Percentiles rank a stretch among this genome's conserved stretches.
Evolutionary conservation across 2,329 filamentous ascomycete species (phyloP).

Genomic region (Scedosporium aurantiacum): DNA sequence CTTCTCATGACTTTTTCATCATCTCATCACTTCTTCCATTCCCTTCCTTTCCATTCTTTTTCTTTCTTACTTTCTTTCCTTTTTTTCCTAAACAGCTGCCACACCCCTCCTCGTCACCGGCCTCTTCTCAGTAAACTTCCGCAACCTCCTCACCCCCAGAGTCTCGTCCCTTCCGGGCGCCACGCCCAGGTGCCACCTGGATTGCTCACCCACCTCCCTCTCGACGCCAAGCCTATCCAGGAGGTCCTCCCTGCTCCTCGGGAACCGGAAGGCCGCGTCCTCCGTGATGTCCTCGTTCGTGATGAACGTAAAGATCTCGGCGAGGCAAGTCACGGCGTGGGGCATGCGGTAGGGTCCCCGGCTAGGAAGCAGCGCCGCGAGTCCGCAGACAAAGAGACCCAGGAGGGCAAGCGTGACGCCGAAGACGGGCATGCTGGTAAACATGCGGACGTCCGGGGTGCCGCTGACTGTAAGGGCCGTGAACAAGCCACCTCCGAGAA

Average conservation of each 20-base stretch:
- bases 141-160: constrained; percentile 32
- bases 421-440: constrained; percentile 62
- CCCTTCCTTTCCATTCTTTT: background rate
- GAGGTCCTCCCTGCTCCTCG: constrained; percentile 57
- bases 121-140: constrained; percentile 32
- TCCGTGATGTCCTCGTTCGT: constrained; percentile 59
- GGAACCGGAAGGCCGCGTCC: constrained; percentile 62
- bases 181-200: constrained; percentile 39
- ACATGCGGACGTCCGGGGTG: constrained; percentile 47
- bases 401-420: constrained; percentile 63
- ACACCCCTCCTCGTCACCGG: constrained; percentile 10
- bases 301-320: constrained; percentile 68
- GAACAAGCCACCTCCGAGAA: constrained; percentile 60
- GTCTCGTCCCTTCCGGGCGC: constrained; percentile 27
- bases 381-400: constrained; percentile 54
- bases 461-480: constrained; percentile 54
- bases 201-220: constrained; percentile 32
- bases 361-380: constrained; percentile 50
- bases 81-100: constrained; percentile 10
- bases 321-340: constrained; percentile 60
- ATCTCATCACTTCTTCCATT: background rate
- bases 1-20: background rate
- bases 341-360: constrained; percentile 56
- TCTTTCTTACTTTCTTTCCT: constrained; percentile 2
- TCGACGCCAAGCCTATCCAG: constrained; percentile 54